Percentiles rank a stretch among this genome's conserved stretches.
phyloP scores from a whole-genome alignment of 805 yeast species.

The Alloascoidea hylecoeti region DNA sequence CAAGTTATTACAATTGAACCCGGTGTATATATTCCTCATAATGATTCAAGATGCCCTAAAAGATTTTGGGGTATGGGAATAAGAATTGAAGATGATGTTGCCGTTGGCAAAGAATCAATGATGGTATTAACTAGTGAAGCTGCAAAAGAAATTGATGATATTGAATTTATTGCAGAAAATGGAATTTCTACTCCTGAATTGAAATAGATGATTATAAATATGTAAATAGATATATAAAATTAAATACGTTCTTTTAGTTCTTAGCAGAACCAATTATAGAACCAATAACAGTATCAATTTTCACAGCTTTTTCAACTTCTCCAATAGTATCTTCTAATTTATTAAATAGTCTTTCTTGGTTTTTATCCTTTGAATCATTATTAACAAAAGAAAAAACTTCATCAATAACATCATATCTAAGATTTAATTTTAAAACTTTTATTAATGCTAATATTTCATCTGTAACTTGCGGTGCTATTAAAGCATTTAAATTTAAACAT shows the following conservation, averaged over 20 bases:
- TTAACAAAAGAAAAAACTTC: not conserved
- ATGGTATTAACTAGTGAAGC: constrained; percentile 66
- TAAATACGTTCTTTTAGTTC: no score
- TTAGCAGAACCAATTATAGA: no score
- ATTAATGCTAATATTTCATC: not conserved
- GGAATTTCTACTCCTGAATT: constrained; percentile 28
- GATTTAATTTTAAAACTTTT: not conserved
- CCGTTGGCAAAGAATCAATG: constrained; percentile 46
- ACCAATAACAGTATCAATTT: not conserved
- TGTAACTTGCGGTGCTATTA: not conserved
- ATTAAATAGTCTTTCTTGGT: not conserved
- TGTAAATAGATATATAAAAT: no score
- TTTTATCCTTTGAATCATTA: not conserved
- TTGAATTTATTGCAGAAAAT: constrained; percentile 49
- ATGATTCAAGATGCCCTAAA: constrained; percentile 52
- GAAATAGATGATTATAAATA: no score
- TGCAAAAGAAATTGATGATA: constrained; percentile 72
- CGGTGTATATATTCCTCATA: constrained; percentile 78
- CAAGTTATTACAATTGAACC: constrained; percentile 95
- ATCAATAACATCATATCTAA: not conserved
- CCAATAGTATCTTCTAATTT: not conserved
- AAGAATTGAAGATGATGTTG: constrained; percentile 89
- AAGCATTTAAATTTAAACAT: not conserved
- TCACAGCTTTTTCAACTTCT: not conserved
- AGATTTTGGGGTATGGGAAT: constrained; percentile 83